Evolutionary conservation across 768 basidiomycete species (phyloP), one percentile per base, ranked within the genome.

Genomic region (Clavaria fumosa): DNA sequence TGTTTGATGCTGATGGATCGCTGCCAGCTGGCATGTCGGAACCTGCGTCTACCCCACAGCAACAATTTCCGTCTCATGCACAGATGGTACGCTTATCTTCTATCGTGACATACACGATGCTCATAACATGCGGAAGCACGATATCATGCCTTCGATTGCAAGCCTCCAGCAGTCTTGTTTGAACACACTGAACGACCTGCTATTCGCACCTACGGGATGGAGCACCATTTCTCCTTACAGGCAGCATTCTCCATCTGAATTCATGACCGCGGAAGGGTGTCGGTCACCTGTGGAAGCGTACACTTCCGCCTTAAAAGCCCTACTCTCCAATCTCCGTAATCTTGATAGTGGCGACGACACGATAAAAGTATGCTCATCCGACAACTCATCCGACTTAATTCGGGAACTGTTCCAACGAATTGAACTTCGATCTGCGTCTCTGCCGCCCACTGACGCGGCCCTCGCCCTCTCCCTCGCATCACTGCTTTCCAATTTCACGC

Each of bases 121-220:
- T 23, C 5, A 4, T 37, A 9, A 7, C 10, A 7, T 17, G 11
- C n/a, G n/a, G 26, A 50, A 78, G 71, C 64, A 63, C 43, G 73
- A 79, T 45, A 58, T 83, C 23, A 59, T 77, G 46, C 71, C 78
- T 6, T 84, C 81, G n/a, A 75, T 88, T 45, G 60, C 66, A 10
- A 66, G 69, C 39, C 79, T 86, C 22, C 76, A 83, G 47, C 68
- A 65, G 41, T 80, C 79, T 12, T 84, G 79, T 51, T 49, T 86
- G 18, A 75, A 74, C 62, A 79, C 78, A 2, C 60, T 88, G 33
- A 72, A 75, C 47, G 75, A 72, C 52, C 62, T 85, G 15, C 68
- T 84, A 15, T 71, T 72, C 22, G 61, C 58, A 9, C 61, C 67
- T 11, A 55, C 56, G 2, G 48, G 57, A 40, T 72, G 68, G 72